These are phyloP conservation scores for Bipolaris sorokiniana DNA, from an alignment of 2,329 filamentous ascomycete genomes.

Conservation along the genomic window DNA sequence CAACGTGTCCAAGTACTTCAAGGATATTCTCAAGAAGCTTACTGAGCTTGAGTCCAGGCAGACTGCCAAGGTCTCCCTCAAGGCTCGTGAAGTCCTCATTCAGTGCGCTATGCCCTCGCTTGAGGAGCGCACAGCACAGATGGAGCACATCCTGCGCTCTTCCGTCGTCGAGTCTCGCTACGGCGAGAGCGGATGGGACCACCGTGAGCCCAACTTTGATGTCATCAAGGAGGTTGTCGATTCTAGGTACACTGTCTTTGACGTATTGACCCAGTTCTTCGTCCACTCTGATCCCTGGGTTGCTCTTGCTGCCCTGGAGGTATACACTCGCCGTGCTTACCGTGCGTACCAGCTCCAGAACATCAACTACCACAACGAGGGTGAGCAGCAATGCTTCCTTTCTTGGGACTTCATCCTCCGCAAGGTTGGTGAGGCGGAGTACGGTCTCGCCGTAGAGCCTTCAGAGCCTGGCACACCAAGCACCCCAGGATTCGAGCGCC, in stretches of 20 bases:
- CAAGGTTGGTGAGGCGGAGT: conserved; percentile 91
- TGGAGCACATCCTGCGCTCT: conserved; percentile 97
- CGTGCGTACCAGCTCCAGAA: conserved; percentile 91
- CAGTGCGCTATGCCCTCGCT: conserved; percentile 95
- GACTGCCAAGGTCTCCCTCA: conserved; percentile 94
- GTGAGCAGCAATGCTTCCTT: conserved; percentile 77
- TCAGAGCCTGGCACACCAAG: conserved; percentile 73
- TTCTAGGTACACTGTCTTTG: conserved; percentile 97
- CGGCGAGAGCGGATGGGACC: conserved; percentile 95
- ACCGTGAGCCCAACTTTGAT: conserved; percentile 87
- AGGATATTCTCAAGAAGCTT: conserved; percentile 79
- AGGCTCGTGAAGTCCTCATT: conserved; percentile 96
- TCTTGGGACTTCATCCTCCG: conserved; percentile 96
- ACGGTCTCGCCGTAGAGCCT: conserved; percentile 79
- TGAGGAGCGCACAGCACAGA: conserved; percentile 91
- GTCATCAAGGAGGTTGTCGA: conserved; percentile 97
- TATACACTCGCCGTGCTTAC: conserved; percentile 95
- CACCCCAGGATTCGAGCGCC: conserved; percentile 71
- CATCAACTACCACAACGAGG: conserved; percentile 83
- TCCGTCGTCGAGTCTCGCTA: conserved; percentile 97
- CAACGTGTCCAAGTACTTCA: conserved; percentile 87
- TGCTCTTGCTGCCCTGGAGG: conserved; percentile 88
- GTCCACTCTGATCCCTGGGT: conserved; percentile 94
- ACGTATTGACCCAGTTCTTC: conserved; percentile 95
- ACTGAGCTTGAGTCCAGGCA: conserved; percentile 86